Percentiles rank a stretch among this genome's conserved stretches.
These are phyloP conservation scores for Coelastrella sp. DNA, from an alignment of 139 green algal genomes.

Conservation along the genomic window DNA sequence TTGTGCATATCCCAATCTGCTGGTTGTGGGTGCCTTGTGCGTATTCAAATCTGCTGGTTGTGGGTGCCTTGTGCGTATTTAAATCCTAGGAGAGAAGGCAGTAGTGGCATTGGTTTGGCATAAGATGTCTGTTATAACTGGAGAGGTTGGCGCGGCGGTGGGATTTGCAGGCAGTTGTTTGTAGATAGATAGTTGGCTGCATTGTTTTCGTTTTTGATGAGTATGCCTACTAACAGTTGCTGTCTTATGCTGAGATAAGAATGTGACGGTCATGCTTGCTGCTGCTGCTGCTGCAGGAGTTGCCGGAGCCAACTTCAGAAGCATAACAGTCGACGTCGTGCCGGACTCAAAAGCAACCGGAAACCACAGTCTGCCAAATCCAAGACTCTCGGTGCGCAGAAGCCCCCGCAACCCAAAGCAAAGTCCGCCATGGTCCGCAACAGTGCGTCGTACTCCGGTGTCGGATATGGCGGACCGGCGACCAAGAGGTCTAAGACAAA, in stretches of 20 bases:
- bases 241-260: neutral
- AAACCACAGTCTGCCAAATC: slow-evolving; percentile 15
- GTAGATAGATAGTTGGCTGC: too few species aligned
- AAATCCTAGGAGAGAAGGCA: too few species aligned
- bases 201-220: neutral
- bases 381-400: neutral
- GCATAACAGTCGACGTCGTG: slow-evolving; percentile 38
- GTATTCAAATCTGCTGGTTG: too few species aligned
- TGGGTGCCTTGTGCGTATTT: too few species aligned
- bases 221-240: neutral
- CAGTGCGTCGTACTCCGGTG: neutral
- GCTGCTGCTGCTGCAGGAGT: slow-evolving; percentile 40
- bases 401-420: neutral
- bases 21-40: too few species aligned
- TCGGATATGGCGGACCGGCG: neutral
- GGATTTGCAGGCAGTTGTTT: too few species aligned
- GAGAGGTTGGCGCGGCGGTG: too few species aligned
- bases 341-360: slow-evolving; percentile 22
- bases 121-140: too few species aligned
- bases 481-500: neutral
- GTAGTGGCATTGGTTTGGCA: too few species aligned
- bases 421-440: neutral
- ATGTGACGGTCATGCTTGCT: neutral
- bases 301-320: slow-evolving; percentile 41
- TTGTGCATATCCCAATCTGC: too few species aligned